Conservation (phyloP, 1,284 basidiomycete genomes). For the Ganoderma lingzhi region DNA sequence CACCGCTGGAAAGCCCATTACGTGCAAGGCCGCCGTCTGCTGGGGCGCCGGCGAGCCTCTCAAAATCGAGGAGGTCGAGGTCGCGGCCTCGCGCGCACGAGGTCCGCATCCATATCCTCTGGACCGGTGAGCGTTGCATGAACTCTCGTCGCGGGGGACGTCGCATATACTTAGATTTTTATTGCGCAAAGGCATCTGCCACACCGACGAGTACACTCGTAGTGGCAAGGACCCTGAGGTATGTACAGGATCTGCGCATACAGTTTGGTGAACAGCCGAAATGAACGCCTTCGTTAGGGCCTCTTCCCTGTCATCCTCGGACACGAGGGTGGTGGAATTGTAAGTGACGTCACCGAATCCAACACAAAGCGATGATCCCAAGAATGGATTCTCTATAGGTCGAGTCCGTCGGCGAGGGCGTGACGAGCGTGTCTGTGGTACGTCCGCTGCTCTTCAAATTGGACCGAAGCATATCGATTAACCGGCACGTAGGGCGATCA, state of each 20-base stretch:
- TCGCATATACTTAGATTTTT: background rate
- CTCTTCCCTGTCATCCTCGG: constrained; percentile 95
- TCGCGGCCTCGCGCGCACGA: constrained; percentile 89
- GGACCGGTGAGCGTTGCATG: constrained; percentile 71
- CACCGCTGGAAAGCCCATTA: constrained; percentile 81
- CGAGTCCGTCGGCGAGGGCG: constrained; percentile 94
- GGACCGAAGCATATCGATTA: no score
- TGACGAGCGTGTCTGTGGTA: constrained; percentile 83
- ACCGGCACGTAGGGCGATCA: constrained; percentile 75
- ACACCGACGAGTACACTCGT: constrained; percentile 98
- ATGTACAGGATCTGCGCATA: constrained; percentile 23
- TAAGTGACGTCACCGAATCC: constrained; percentile 47
- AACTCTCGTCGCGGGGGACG: background rate
- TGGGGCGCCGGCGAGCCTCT: constrained; percentile 95
- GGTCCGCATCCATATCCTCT: constrained; percentile 92
- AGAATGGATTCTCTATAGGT: constrained; percentile 63
- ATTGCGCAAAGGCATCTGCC: constrained; percentile 82
- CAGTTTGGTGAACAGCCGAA: constrained; percentile 24
- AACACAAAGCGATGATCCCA: constrained; percentile 3
- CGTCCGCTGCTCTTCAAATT: constrained; percentile 20
- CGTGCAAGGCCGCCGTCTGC: constrained; percentile 95
- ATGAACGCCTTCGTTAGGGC: constrained; percentile 59
- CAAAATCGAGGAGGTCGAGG: constrained; percentile 91
- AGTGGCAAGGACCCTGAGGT: constrained; percentile 97
- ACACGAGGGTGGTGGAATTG: constrained; percentile 89